Conservation (phyloP, 2,329 filamentous ascomycete species). For the Aschersonia sp. region DNA sequence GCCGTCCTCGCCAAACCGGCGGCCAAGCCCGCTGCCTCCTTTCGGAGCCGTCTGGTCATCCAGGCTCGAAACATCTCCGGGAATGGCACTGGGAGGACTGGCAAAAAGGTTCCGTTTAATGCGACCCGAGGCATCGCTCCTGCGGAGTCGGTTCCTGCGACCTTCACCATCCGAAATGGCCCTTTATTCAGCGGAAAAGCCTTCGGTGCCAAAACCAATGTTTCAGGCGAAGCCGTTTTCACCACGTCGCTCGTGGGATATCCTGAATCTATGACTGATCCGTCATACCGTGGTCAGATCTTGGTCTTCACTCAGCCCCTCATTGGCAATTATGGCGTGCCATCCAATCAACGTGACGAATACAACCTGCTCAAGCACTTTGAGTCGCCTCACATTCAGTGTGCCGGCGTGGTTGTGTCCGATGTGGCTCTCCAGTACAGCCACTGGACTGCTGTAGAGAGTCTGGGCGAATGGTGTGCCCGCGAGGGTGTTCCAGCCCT, state of each 20-base stretch:
- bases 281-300: slow-evolving; percentile 86
- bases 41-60: slow-evolving; percentile 23
- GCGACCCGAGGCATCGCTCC: slow-evolving; percentile 47
- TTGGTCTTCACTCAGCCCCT: slow-evolving; percentile 95
- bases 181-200: slow-evolving; percentile 94
- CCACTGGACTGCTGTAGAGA: slow-evolving; percentile 97
- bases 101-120: slow-evolving; percentile 49
- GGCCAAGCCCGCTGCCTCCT: slow-evolving; percentile 26
- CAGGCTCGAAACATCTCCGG: slow-evolving; percentile 20
- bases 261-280: slow-evolving; percentile 85
- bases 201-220: slow-evolving; percentile 91
- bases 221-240: slow-evolving; percentile 96
- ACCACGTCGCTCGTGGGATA: slow-evolving; percentile 96
- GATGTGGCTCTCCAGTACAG: slow-evolving; percentile 91
- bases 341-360: slow-evolving; percentile 70
- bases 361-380: slow-evolving; percentile 94
- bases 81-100: slow-evolving; percentile 46
- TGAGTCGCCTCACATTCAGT: slow-evolving; percentile 95
- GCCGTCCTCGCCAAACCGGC: slow-evolving; percentile 37
- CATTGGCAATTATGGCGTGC: slow-evolving; percentile 97
- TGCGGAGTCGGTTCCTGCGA: slow-evolving; percentile 48
- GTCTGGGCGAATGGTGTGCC: slow-evolving; percentile 84
- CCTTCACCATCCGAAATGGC: slow-evolving; percentile 91
- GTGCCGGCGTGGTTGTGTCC: slow-evolving; percentile 86
- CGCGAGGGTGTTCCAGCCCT: slow-evolving; percentile 93